Evolutionary conservation across 495 filamentous ascomycete species (phyloP), one percentile per base, ranked within the genome.

Genomic region (Lasiosphaeriaceae sp.): DNA sequence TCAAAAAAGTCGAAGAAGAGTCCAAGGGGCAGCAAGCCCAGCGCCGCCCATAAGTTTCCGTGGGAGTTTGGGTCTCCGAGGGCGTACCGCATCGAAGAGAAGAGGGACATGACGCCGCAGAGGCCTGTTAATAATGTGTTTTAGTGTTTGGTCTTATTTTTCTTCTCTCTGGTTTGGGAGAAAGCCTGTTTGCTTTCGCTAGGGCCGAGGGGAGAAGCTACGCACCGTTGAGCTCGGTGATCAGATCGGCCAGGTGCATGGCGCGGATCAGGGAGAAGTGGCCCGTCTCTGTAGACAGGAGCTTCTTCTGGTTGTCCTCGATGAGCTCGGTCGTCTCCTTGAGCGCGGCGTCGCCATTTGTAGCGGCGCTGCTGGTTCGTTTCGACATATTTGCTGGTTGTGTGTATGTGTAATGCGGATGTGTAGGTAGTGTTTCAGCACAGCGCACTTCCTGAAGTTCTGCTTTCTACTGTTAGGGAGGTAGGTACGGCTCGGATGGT

Each of bases 1-100:
- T 98, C 94, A 86, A 97, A 91, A 67, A 96, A 96, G 70, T 98
- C 94, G 72, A 98, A 98, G 77, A 97, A 97, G 3, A 97, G 81
- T 2, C 92, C 94, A 29, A 97, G 88, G 2, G 93, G 93, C 77
- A 97, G 89, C 71, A 97, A 90, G 0, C 74, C 83, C 47, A 98
- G 85, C 17, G 95, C 93, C 22, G 84, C 71, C 81, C 86, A 97
- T 24, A 97, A 74, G 61, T 88, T 81, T 16, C 72, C 68, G 62
- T 83, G 77, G 47, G 87, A 77, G 34, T 79, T 63, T 2, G 90
- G 83, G 47, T 87, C 85, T 60, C 87, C 86, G 60, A 96, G 80
- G 71, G 88, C 93, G 79, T 97, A 97, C 41, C 92, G 91, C 79
- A 98, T 83, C 35, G 93, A 96, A 16, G 93, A 92, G 76, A 97